Percentiles rank a stretch among this genome's conserved stretches.
phyloP scores from a whole-genome alignment of 306 rosid genomes.

The Hylodesmum podocarpum region DNA sequence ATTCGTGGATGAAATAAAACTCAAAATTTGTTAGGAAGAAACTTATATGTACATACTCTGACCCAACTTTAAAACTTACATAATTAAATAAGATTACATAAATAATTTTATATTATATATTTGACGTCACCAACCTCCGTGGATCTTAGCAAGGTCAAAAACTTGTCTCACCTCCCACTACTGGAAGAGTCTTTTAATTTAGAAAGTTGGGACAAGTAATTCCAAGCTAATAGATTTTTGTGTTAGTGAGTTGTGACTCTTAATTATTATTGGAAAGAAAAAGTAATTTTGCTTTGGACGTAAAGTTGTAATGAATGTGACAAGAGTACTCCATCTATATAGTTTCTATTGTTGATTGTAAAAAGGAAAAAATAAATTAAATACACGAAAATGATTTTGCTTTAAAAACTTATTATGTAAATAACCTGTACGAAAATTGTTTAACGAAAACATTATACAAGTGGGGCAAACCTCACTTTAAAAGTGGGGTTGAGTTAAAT shows the following conservation, averaged over 20 bases:
- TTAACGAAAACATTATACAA: no score
- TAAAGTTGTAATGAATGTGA: conserved; percentile 8
- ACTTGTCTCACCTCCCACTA: not conserved
- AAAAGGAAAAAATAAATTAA: no score
- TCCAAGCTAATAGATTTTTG: not conserved
- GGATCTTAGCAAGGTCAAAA: not conserved
- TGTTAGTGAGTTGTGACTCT: conserved; percentile 6
- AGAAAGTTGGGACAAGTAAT: conserved; percentile 18
- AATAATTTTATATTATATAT: not conserved
- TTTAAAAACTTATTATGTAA: no score
- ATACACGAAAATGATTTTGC: no score
- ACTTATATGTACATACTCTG: no score
- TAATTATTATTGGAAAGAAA: not conserved
- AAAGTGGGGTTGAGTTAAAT: no score
- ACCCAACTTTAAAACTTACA: no score
- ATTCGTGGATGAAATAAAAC: no score
- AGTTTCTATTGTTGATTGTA: not conserved
- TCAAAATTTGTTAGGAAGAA: no score
- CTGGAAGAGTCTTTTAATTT: not conserved
- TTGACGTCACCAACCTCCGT: not conserved
- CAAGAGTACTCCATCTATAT: not conserved
- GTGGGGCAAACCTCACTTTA: no score
- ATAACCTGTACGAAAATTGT: no score
- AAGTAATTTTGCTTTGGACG: conserved; percentile 10
- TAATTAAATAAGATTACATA: no score